These are phyloP conservation scores for Mycena olivaceomarginata DNA, from an alignment of 768 basidiomycete species.

Conservation along the genomic window DNA sequence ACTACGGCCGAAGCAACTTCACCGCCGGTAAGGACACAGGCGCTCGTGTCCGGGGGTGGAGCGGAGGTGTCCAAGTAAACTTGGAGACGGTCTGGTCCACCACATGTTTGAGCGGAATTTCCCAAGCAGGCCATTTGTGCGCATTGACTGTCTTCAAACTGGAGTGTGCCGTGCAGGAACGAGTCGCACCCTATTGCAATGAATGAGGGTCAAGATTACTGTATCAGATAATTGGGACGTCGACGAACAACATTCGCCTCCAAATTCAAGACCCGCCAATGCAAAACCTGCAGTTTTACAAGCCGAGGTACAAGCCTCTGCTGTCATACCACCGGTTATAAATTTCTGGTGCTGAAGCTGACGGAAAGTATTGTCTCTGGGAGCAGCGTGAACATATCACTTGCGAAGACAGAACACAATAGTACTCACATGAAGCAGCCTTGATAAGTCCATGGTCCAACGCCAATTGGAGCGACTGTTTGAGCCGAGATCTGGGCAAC, in stretches of 20 bases:
- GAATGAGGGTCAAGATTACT: slow-evolving; percentile 12
- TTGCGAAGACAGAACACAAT: not conserved
- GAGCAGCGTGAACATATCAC: not conserved
- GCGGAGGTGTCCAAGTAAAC: slow-evolving; percentile 60
- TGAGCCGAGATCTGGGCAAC: slow-evolving; percentile 18
- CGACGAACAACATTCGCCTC: slow-evolving; percentile 33
- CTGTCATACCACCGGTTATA: slow-evolving; percentile 26
- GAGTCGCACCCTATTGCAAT: slow-evolving; percentile 29
- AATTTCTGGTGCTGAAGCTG: slow-evolving; percentile 35
- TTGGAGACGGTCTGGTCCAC: slow-evolving; percentile 64
- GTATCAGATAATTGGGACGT: not conserved
- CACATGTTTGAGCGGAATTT: slow-evolving; percentile 65
- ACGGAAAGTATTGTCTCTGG: slow-evolving; percentile 30
- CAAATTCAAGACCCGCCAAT: slow-evolving; percentile 30
- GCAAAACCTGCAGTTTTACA: slow-evolving; percentile 32
- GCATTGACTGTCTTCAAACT: slow-evolving; percentile 27
- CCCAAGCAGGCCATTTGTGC: slow-evolving; percentile 63
- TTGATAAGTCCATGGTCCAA: slow-evolving; percentile 31
- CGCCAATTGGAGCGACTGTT: slow-evolving; percentile 18
- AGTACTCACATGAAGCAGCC: slow-evolving; percentile 26
- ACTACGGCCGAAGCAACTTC: slow-evolving; percentile 45
- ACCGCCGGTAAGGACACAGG: slow-evolving; percentile 39
- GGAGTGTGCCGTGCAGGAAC: slow-evolving; percentile 18
- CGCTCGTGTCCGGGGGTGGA: slow-evolving; percentile 42
- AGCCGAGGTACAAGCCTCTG: slow-evolving; percentile 28